Base-by-base conservation (phyloP, 192 early-diverging fungal genomes). In the Gryganskiella cystojenkinii region DNA sequence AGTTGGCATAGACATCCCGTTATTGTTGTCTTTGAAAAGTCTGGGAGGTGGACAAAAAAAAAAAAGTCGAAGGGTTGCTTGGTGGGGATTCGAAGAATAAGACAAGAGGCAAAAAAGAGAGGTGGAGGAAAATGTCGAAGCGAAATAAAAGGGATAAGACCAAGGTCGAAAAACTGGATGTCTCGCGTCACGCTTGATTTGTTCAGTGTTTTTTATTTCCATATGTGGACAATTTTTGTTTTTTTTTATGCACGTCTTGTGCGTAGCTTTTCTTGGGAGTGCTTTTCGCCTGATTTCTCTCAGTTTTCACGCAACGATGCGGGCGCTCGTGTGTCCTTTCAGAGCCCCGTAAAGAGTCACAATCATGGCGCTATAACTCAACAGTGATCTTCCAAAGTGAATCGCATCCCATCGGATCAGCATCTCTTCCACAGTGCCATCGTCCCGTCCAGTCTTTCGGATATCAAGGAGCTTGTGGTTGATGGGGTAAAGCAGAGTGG, bases 391-490 rank as follows among this genome's bases (percentile, higher is more conserved):
- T 24, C 60, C 67, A 30, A 63, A 69, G 49, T 67, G 65, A 59
- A 78, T 33, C 3, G 61, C 31, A 20, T 68, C 60, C 74, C 74
- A 78, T 1, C 30, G 44, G 28, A 57, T 44, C 40, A 78, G 24
- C 67, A 78, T 60, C 17, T 68, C 66, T 37, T 78, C 74, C 3
- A 78, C 66, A 1, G 24, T 17, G 3, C 27, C 35, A 25, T 69
- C 61, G 13, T 69, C 43, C 15, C 40, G n/a, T 20, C 51, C 55
- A 6, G 42, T 45, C 44, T 44, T 78, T 61, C 74, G 66, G 30
- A 78, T 64, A 7, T 69, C 74, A 35, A 78, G 25, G 20, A 78
- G 30, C 40, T 60, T 56, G 37, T 59, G 42, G 61, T 78, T 64
- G 50, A 78, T 69, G 6, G 74, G 66, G 33, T 64, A 37, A 3